These are phyloP conservation scores for Aurantiochytrium sp. DNA, from an alignment of 108 stramenopile species.

Conservation along the genomic window DNA sequence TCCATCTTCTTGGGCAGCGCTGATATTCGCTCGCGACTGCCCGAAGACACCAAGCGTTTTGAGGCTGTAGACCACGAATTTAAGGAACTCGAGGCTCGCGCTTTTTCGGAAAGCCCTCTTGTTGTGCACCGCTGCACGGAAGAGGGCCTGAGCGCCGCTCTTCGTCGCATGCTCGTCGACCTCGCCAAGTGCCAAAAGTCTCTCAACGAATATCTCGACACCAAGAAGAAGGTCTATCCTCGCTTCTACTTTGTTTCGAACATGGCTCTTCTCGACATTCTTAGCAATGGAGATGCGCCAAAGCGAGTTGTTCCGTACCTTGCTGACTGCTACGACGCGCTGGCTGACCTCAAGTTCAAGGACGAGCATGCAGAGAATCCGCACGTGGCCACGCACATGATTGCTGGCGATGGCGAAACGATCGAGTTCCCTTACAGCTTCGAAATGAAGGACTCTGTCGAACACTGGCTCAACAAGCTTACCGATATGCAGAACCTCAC, in stretches of 20 bases:
- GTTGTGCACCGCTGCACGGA: constrained; percentile 67
- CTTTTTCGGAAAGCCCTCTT: constrained; percentile 58
- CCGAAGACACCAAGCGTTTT: constrained; percentile 82
- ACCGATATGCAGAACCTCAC: constrained; percentile 70
- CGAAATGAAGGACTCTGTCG: constrained; percentile 73
- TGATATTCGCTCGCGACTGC: constrained; percentile 75
- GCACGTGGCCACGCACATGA: constrained; percentile 60
- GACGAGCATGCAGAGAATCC: constrained; percentile 45
- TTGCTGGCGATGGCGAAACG: constrained; percentile 73
- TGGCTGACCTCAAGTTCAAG: constrained; percentile 65
- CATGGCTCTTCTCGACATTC: constrained; percentile 74
- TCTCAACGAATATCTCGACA: constrained; percentile 79
- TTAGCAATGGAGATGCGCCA: constrained; percentile 79
- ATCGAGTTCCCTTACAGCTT: constrained; percentile 59
- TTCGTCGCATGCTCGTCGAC: constrained; percentile 65
- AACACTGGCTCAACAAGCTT: constrained; percentile 70
- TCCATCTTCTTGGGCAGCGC: constrained; percentile 75
- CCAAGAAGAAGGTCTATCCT: constrained; percentile 85
- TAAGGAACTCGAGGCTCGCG: constrained; percentile 78
- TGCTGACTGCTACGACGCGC: constrained; percentile 78
- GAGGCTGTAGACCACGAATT: constrained; percentile 77
- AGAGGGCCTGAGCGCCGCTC: constrained; percentile 60
- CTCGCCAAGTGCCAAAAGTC: constrained; percentile 83
- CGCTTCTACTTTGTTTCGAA: constrained; percentile 84
- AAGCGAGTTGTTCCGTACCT: constrained; percentile 80